Percentiles rank a stretch among this genome's conserved stretches.
These are phyloP conservation scores for Pseudogymnoascus verrucosus DNA, from an alignment of 2,329 filamentous ascomycete genomes.

Conservation along the genomic window DNA sequence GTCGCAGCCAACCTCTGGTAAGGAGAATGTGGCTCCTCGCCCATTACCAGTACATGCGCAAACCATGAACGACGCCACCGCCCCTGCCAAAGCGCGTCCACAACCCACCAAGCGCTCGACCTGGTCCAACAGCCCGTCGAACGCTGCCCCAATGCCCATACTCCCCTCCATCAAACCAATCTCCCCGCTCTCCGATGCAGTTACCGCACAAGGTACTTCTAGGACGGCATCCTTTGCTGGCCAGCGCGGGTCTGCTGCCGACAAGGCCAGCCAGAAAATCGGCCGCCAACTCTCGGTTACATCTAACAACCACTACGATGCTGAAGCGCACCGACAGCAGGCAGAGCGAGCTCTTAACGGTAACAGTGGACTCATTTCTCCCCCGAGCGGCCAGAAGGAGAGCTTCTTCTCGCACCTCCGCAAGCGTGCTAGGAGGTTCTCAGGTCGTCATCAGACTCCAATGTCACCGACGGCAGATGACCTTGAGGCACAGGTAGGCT, in stretches of 20 bases:
- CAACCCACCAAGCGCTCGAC: constrained; percentile 76
- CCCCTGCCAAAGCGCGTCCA: constrained; percentile 35
- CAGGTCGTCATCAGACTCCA: constrained; percentile 78
- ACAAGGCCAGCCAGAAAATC: constrained; percentile 79
- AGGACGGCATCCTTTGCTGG: constrained; percentile 45
- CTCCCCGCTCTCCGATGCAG: constrained; percentile 89
- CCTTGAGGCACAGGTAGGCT: constrained; percentile 85
- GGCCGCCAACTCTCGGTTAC: constrained; percentile 87
- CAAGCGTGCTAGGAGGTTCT: constrained; percentile 86
- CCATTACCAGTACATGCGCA: constrained; percentile 38
- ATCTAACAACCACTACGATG: constrained; percentile 87
- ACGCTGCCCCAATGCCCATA: constrained; percentile 87
- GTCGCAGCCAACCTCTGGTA: constrained; percentile 33
- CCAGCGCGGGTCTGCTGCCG: constrained; percentile 38
- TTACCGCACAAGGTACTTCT: constrained; percentile 78
- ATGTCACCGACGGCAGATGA: constrained; percentile 76
- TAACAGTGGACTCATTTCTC: constrained; percentile 65
- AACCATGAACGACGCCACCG: constrained; percentile 32
- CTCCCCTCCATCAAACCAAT: constrained; percentile 90
- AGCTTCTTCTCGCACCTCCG: constrained; percentile 97
- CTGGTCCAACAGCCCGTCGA: constrained; percentile 78
- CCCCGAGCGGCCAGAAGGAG: constrained; percentile 75
- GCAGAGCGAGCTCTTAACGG: constrained; percentile 87
- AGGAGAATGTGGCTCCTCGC: constrained; percentile 39
- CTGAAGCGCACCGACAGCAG: constrained; percentile 82